These are phyloP conservation scores for Cicer arietinum DNA, from an alignment of 306 rosid species.

Conservation along the genomic window DNA sequence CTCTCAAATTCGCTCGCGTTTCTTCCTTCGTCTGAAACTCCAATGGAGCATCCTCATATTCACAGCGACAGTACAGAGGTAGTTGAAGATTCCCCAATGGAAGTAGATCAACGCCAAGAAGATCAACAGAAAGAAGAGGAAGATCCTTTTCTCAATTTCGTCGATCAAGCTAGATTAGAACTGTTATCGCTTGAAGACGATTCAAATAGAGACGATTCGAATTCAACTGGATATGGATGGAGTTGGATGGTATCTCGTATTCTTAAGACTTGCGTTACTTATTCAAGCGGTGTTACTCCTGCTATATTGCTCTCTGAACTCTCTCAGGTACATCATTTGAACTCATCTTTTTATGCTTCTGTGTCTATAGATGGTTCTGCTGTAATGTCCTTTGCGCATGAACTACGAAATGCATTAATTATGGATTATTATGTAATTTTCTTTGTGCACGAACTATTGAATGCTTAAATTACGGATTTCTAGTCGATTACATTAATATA, in stretches of 20 bases:
- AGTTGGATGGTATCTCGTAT: slow-evolving; percentile 78
- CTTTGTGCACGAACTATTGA: not conserved
- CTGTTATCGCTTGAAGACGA: slow-evolving; percentile 55
- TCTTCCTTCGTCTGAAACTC: slow-evolving; percentile 9
- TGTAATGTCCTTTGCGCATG: not conserved
- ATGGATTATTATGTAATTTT: not conserved
- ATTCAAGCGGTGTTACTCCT: slow-evolving; percentile 85
- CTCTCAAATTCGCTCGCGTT: slow-evolving; percentile 2
- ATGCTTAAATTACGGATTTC: slow-evolving; percentile 24
- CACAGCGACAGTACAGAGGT: not conserved
- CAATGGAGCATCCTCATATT: slow-evolving; percentile 24
- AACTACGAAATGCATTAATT: slow-evolving; percentile 10
- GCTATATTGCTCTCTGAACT: slow-evolving; percentile 89
- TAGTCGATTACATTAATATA: not conserved
- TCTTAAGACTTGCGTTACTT: slow-evolving; percentile 78
- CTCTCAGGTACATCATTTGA: slow-evolving; percentile 57
- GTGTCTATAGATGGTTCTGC: not conserved
- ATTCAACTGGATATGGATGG: slow-evolving; percentile 65
- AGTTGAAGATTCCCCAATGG: slow-evolving; percentile 57
- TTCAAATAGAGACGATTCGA: slow-evolving; percentile 47
- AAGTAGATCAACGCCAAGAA: slow-evolving; percentile 48
- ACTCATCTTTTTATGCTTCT: not conserved
- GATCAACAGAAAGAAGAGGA: slow-evolving; percentile 46
- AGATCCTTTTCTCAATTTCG: slow-evolving; percentile 74
- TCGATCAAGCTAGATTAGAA: slow-evolving; percentile 70